Evolutionary conservation across 2,329 filamentous ascomycete species (phyloP).

Genomic region (Paramyrothecium sp.): DNA sequence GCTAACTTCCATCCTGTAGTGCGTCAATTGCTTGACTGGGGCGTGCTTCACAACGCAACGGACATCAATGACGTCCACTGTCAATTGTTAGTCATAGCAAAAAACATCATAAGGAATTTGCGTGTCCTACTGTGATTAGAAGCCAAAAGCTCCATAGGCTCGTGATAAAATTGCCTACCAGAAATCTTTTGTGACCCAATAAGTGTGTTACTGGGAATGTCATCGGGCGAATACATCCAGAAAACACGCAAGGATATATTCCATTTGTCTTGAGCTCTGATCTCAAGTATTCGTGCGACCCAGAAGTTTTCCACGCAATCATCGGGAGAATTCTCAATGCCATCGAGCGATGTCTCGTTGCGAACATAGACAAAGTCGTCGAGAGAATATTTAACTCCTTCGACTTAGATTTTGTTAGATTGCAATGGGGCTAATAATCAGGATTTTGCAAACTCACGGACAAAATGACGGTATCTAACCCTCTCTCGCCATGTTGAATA

Average conservation of each 20-base stretch:
- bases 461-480: not conserved
- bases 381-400: not conserved
- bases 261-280: not conserved
- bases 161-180: not conserved
- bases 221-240: not conserved
- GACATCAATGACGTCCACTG: not conserved
- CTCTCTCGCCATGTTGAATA: not conserved
- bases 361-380: not conserved
- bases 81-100: not conserved
- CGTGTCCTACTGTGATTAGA: not conserved
- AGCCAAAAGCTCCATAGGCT: not conserved
- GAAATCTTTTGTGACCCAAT: not conserved
- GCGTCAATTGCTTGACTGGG: not conserved
- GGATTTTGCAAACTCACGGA: not conserved
- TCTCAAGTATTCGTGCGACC: not conserved
- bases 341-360: not conserved
- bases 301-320: not conserved
- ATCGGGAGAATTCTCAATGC: not conserved
- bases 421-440: not conserved
- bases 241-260: not conserved
- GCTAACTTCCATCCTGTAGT: not conserved
- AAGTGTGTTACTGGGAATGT: not conserved
- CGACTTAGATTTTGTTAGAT: not conserved
- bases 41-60: not conserved
- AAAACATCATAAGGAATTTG: not conserved